Evolutionary conservation across 164 flowering plant species (phyloP).

Genomic region (Piper betle): DNA sequence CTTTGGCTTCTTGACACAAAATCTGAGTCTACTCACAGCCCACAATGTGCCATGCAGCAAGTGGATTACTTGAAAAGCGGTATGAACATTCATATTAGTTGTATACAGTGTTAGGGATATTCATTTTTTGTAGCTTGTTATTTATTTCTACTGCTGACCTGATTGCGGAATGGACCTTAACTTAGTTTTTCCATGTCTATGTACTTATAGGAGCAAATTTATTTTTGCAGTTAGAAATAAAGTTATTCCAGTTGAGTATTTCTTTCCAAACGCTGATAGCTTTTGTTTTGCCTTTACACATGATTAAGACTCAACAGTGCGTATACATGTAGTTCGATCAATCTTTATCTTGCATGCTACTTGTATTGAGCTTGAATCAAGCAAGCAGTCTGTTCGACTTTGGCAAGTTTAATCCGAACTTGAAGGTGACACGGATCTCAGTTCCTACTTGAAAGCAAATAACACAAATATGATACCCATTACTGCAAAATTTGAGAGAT

Average conservation of each 20-base stretch:
- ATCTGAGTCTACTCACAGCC: background rate
- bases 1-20: conserved; percentile 2
- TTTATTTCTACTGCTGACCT: background rate
- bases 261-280: conserved; percentile 8
- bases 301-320: no score
- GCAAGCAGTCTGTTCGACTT: no score
- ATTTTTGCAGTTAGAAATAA: background rate
- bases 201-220: background rate
- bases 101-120: background rate
- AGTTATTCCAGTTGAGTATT: background rate
- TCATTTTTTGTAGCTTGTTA: background rate
- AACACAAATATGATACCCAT: no score
- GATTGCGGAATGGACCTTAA: background rate
- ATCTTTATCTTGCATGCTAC: no score
- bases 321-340: no score
- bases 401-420: no score
- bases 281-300: no score
- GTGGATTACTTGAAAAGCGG: background rate
- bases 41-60: background rate
- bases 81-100: background rate
- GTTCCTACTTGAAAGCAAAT: no score
- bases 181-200: background rate
- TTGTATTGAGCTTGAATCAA: no score
- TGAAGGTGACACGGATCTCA: no score
- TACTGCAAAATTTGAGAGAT: no score